Percentiles rank a stretch among this genome's conserved stretches.
Evolutionary conservation across 257 asterid species (phyloP).

Genomic region (Solanum boliviense): DNA sequence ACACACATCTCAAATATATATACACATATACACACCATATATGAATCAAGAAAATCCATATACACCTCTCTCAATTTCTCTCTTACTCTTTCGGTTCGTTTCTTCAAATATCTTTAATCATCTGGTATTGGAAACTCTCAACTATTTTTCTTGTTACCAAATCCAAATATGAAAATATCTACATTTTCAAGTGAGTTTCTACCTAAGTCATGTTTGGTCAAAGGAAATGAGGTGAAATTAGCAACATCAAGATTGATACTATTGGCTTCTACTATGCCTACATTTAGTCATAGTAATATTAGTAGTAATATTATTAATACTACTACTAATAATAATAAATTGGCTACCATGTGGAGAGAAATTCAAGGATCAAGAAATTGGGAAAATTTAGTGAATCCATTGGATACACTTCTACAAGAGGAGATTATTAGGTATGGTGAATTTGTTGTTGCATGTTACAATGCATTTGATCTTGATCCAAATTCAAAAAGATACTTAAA

Average conservation of each 20-base stretch:
- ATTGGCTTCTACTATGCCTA: not conserved
- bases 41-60: not conserved
- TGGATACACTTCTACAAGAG: constrained; percentile 33
- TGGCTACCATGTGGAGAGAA: constrained; percentile 39
- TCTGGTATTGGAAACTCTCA: not conserved
- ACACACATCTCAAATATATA: not conserved
- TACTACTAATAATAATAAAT: not conserved
- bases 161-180: not conserved
- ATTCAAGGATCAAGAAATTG: constrained; percentile 47
- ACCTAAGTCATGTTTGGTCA: not conserved
- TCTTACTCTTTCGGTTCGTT: not conserved
- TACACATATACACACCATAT: not conserved
- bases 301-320: not conserved
- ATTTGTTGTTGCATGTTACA: constrained; percentile 48
- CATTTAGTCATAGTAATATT: not conserved
- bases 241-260: not conserved
- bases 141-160: not conserved
- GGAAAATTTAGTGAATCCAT: constrained; percentile 45
- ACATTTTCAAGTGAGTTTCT: not conserved
- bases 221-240: not conserved
- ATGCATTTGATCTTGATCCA: constrained; percentile 55
- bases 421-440: constrained; percentile 56
- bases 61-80: not conserved
- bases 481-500: constrained; percentile 42
- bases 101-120: not conserved